Evolutionary conservation across 2,329 filamentous ascomycete genomes (phyloP).

Genomic region (Sporothrix pseudoabietina): DNA sequence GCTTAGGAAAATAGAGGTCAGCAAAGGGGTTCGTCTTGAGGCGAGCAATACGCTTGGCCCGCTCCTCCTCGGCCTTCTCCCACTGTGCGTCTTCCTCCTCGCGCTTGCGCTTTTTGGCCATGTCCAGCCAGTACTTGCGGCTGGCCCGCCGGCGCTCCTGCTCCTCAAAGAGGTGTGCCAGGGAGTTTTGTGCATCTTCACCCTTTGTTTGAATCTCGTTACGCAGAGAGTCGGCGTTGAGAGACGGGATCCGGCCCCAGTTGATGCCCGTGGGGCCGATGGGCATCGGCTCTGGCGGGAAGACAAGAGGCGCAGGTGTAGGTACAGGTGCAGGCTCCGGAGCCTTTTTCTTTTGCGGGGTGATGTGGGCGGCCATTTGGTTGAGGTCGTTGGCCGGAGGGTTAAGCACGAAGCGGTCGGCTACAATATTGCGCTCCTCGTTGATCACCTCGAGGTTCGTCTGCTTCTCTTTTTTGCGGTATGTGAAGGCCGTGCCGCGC

Average conservation of each 20-base stretch:
- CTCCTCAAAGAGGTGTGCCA: neutral
- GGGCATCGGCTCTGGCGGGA: neutral
- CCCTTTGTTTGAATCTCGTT: neutral
- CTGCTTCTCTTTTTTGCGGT: neutral
- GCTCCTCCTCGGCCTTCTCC: neutral
- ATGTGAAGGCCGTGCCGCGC: neutral
- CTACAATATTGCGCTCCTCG: neutral
- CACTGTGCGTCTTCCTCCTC: neutral
- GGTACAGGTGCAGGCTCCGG: too few relatives aligned
- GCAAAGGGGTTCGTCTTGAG: constrained; percentile 1
- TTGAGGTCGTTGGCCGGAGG: neutral
- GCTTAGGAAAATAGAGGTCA: neutral
- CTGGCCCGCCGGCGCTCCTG: neutral
- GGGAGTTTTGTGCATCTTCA: neutral
- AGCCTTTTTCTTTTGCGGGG: neutral
- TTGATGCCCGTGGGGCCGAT: neutral
- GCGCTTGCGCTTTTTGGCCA: constrained; percentile 7
- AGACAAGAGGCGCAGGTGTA: too few relatives aligned
- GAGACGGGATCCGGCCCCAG: neutral
- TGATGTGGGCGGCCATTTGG: neutral
- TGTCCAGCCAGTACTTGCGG: neutral
- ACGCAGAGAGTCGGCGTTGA: neutral
- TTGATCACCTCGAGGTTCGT: neutral
- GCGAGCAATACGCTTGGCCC: neutral
- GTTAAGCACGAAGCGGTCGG: neutral